Evolutionary conservation across 495 filamentous ascomycete genomes (phyloP), one percentile per base, ranked within the genome.

Genomic region (Haplographium delicatum): DNA sequence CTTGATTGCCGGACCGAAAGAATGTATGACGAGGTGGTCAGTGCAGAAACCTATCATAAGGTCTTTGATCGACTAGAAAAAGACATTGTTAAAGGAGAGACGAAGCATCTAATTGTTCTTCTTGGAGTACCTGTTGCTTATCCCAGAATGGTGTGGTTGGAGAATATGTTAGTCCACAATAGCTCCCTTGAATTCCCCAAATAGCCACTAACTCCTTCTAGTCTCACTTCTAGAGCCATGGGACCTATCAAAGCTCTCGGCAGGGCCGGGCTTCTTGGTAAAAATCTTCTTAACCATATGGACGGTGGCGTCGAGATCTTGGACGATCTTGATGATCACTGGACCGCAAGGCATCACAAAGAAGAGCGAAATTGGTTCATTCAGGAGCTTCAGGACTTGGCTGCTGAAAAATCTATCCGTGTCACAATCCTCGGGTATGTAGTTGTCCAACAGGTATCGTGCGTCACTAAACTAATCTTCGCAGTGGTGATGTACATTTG

Each of bases 311-410:
- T 95, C 5, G 94, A 96, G 66, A 87, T 98, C 13, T 74, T 95
- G 23, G 93, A 97, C 67, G 88, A 94, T 62, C 72, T 94, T 8
- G 86, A 90, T 57, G 93, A 98, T 65, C 91, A 97, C 62, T 98
- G 93, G 93, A 95, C 93, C 2, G 91, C 93, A 18, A 94, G 88
- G 59, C 84, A 89, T 60, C 89, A 96, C 67, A 97, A 97, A 62
- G 66, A 71, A 9, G 93, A 98, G 68, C 80, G 93, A 25, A 86
- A 82, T 55, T 85, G 85, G 71, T 77, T 96, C 55, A 81, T 98
- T 27, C 82, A 91, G 59, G 88, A 94, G 48, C 74, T 98, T 13
- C 93, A 98, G 63, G 84, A 89, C 56, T 70, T 97, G 39, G 91
- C 94, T 11, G 88, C 84, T 7, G 88, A 91, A 61, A 93, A 91